Evolutionary conservation across 371 early-diverging fungal genomes (phyloP), one percentile per base, ranked within the genome.

Genomic region (Haplosporangium sp.): DNA sequence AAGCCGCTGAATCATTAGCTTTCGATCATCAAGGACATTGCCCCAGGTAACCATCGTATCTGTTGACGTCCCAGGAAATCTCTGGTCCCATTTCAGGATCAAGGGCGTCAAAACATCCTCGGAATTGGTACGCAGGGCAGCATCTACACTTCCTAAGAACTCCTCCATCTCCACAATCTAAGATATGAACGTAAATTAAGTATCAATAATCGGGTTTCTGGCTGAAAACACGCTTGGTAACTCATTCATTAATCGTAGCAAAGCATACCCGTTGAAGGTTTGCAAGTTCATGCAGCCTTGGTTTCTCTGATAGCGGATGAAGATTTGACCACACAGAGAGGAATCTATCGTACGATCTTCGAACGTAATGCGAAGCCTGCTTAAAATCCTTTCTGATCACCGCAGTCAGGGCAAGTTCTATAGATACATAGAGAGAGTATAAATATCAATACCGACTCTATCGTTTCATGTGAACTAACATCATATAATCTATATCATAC

Each of bases 101-200:
- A 81, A 57, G 1, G 75, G 61, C 4, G 42, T 57, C 50, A 75
- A 59, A 0, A 69, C 63, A 34, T 75, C 61, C 0, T 63, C 35
- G 10, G 38, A 34, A 2, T 70, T 59, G 1, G 81, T 62, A 53
- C 86, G 82, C 37, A 86, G 57, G 7, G 79, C 79, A 4, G 38
- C 57, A n/a, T 85, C 83, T 4, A 84, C 73, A 8, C 87, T 52
- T 11, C 63, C 71, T 5, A 90, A 60, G 58, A 88, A 91, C 42
- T 92, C 93, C 48, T 89, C 91, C 65, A 90, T 53, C 73, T 92
- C 93, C 0, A 87, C 88, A 11, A 86, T 85, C 92, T 92, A 69
- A 13, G 17, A 61, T 15, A 53, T 40, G 37, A 44, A 40, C 45
- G 35, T 44, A n/a, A 15, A n/a, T 60, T 7, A 40, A 37, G 50